Conservation (phyloP, 805 yeast species). For the Lachancea quebecensis region DNA sequence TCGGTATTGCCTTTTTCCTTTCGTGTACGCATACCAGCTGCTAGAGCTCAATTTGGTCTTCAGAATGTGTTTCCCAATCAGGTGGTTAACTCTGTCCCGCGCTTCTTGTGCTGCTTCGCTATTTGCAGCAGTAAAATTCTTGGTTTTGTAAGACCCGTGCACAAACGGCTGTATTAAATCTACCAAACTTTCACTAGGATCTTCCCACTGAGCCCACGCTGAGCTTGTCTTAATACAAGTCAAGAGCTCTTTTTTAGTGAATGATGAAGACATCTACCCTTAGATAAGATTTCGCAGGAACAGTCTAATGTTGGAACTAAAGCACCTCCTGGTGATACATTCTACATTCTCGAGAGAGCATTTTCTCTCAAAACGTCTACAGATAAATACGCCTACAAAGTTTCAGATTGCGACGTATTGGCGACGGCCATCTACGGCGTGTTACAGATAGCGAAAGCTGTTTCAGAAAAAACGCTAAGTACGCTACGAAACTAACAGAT, state of each 20-base stretch:
- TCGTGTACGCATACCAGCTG: not conserved
- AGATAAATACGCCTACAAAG: no score
- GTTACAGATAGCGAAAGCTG: no score
- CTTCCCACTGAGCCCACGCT: not conserved
- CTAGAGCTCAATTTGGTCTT: not conserved
- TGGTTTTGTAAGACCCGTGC: not conserved
- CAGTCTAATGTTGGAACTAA: no score
- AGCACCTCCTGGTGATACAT: no score
- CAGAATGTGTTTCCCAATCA: conserved; percentile 2
- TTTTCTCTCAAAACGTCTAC: no score
- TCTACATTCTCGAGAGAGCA: no score
- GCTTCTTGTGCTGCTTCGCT: not conserved
- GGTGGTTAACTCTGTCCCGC: not conserved
- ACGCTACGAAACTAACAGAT: no score
- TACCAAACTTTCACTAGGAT: not conserved
- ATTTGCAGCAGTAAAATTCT: not conserved
- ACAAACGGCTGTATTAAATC: not conserved
- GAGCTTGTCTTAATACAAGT: conserved; percentile 1
- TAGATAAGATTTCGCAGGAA: no score
- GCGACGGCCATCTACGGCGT: no score
- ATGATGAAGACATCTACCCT: not conserved
- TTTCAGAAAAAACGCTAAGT: no score
- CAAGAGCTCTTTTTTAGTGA: conserved; percentile 2
- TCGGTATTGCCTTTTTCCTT: not conserved
- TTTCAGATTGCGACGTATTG: no score